These are phyloP conservation scores for Psilocybe mexicana DNA, from an alignment of 1,284 basidiomycete genomes.

Conservation along the genomic window DNA sequence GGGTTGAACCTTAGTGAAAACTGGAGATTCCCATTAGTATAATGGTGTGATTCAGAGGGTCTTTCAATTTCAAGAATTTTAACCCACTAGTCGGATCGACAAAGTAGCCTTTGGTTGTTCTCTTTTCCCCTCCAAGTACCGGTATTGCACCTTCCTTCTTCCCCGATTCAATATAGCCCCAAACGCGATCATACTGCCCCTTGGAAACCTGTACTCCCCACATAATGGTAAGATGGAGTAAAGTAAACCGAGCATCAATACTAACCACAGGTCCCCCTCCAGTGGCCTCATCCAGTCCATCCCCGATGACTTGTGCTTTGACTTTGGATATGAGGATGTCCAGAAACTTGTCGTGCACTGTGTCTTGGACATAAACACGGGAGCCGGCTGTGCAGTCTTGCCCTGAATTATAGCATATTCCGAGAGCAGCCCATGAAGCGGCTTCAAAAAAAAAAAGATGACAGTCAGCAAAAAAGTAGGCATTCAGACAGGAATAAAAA, in stretches of 20 bases:
- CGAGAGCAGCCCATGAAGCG: conserved; percentile 83
- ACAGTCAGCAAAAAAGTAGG: neutral
- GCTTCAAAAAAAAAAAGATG: conserved; percentile 42
- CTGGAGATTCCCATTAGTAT: conserved; percentile 27
- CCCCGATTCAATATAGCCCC: conserved; percentile 87
- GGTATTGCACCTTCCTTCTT: conserved; percentile 83
- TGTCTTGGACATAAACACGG: conserved; percentile 81
- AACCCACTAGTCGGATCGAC: conserved; percentile 75
- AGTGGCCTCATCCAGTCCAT: conserved; percentile 75
- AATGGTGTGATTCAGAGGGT: neutral
- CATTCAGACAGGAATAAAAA: neutral
- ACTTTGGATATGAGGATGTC: conserved; percentile 66
- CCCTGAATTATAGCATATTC: conserved; percentile 81
- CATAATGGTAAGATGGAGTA: conserved; percentile 8
- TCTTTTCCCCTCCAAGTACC: conserved; percentile 77
- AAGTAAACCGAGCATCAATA: conserved; percentile 10
- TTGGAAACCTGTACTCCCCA: conserved; percentile 65
- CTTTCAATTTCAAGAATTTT: neutral
- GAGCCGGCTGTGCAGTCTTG: conserved; percentile 91
- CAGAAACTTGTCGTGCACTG: conserved; percentile 84
- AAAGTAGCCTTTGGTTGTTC: conserved; percentile 68
- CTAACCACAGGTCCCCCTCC: conserved; percentile 81
- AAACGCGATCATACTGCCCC: conserved; percentile 86
- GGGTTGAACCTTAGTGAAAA: conserved; percentile 71
- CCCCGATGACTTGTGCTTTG: conserved; percentile 72